Base-by-base conservation (phyloP, 345 rosid species). In the Reutealis trisperma region DNA sequence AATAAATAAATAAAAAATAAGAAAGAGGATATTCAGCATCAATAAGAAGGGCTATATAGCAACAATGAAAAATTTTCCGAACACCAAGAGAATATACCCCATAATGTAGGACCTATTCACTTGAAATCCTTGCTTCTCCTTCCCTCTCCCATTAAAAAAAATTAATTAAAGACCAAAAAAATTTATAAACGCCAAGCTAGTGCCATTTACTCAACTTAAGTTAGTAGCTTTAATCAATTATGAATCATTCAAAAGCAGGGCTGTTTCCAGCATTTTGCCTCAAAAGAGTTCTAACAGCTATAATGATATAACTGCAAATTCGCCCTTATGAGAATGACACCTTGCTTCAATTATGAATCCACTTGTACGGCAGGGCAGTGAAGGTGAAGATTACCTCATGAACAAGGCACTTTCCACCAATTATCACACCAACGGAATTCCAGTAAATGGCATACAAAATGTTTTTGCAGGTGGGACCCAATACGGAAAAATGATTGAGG, bases 401-500 rank as follows among this genome's bases (percentile, higher is more conserved):
- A 65, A 21, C 4, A 45, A 16, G 59, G 37, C 64, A 54, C 25
- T 34, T 71, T 72, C 24, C 15, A 30, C 5, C 70, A 52, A 13
- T 67, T 51, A 42, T 30, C 73, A 67, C 16, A 55, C 44, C 5
- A 8, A 45, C 41, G 54, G 37, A 65, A 75, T 64, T 34, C 22
- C 67, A 64, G 65, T 75, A 67, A 77, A 67, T 37, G 4, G 51
- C 42, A 34, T 16, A 21, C 68, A 41, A 24, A 61, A 57, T 63
- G 71, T 63, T 63, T 66, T 37, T 24, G n/a, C 21, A 66, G 11
- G 49, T 76, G 78, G 75, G 80, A 70, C 75, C 81, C 65, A 32
- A 5, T 60, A 18, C 6, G 59, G 68, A 25, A 71, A 63, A 77
- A 52, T 45, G 34, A 51, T 63, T 9, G 30, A 77, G 51, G 27